A percentile compares a stretch with the other conserved stretches of the same genome.
Conservation (phyloP, 2,329 filamentous ascomycete species). For the Aschersonia sp. region DNA sequence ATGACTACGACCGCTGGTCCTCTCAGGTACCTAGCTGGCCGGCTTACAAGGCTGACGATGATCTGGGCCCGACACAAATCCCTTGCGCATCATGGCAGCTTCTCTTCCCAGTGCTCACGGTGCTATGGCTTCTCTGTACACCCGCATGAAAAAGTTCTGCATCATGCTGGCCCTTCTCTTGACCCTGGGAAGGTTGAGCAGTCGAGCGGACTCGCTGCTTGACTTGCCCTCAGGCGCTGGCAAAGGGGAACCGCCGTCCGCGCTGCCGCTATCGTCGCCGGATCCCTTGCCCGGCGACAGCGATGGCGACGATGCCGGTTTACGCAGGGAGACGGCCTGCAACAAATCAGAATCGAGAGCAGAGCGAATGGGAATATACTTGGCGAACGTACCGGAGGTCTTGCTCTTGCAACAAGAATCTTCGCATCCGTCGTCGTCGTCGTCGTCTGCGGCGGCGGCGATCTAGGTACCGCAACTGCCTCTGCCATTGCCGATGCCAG, state of each 20-base stretch:
- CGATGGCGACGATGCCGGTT: neutral
- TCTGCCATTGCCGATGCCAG: conserved; percentile 39
- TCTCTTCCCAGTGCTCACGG: too few species aligned
- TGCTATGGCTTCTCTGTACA: neutral
- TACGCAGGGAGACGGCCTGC: neutral
- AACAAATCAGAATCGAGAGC: neutral
- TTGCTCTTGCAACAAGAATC: neutral
- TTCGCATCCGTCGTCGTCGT: neutral
- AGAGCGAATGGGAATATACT: neutral
- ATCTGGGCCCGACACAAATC: too few species aligned
- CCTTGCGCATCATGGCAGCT: too few species aligned
- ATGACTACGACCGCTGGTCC: too few species aligned
- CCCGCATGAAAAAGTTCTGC: conserved; percentile 5
- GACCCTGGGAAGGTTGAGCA: neutral
- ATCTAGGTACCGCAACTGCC: too few species aligned
- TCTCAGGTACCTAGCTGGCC: too few species aligned
- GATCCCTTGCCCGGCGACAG: neutral
- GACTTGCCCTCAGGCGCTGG: neutral
- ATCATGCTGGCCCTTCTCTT: conserved; percentile 7
- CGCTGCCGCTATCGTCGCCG: too few species aligned
- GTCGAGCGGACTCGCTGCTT: neutral
- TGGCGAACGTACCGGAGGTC: neutral
- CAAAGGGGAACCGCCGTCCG: too few species aligned
- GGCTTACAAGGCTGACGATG: too few species aligned
- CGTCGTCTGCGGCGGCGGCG: too few species aligned